These are phyloP conservation scores for Meredithiella fracta DNA, from an alignment of 2,329 filamentous ascomycete species.

Conservation along the genomic window DNA sequence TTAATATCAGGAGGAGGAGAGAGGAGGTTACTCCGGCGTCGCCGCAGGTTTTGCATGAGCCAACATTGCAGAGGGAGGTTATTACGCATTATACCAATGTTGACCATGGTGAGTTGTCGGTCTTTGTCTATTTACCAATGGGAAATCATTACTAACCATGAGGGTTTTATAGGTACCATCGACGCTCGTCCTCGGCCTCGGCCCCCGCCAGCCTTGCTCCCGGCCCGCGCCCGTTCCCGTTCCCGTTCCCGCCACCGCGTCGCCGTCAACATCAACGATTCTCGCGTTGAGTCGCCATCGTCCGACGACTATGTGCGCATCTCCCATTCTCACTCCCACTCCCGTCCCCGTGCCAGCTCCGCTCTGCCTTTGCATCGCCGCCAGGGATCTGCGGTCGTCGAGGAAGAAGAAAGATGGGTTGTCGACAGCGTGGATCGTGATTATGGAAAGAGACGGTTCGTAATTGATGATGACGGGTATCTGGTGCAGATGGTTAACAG, in stretches of 20 bases:
- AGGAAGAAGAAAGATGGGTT: conserved; percentile 50
- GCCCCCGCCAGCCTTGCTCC: conserved; percentile 20
- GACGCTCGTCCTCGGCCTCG: conserved; percentile 28
- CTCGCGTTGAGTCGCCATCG: conserved; percentile 25
- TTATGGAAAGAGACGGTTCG: conserved; percentile 62
- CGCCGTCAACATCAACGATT: conserved; percentile 42
- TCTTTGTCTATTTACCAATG: neutral
- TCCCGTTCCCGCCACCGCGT: conserved; percentile 26
- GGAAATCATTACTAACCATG: neutral
- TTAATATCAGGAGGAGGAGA: neutral
- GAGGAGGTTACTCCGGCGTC: conserved; percentile 22
- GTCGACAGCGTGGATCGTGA: conserved; percentile 51
- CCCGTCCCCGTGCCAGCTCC: conserved; percentile 20
- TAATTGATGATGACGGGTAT: conserved; percentile 66
- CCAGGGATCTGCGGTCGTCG: conserved; percentile 18
- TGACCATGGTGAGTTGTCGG: conserved; percentile 59
- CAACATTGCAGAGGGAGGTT: conserved; percentile 72
- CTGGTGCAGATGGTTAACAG: conserved; percentile 66
- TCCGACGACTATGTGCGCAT: neutral
- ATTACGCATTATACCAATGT: conserved; percentile 80
- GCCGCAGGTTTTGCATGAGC: conserved; percentile 52
- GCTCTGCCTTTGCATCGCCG: conserved; percentile 24
- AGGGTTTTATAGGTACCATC: conserved; percentile 12
- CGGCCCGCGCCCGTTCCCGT: conserved; percentile 22
- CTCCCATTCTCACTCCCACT: conserved; percentile 17